Evolutionary conservation across 805 yeast species (phyloP), one percentile per base, ranked within the genome.

Genomic region (Candida broadrunensis): DNA sequence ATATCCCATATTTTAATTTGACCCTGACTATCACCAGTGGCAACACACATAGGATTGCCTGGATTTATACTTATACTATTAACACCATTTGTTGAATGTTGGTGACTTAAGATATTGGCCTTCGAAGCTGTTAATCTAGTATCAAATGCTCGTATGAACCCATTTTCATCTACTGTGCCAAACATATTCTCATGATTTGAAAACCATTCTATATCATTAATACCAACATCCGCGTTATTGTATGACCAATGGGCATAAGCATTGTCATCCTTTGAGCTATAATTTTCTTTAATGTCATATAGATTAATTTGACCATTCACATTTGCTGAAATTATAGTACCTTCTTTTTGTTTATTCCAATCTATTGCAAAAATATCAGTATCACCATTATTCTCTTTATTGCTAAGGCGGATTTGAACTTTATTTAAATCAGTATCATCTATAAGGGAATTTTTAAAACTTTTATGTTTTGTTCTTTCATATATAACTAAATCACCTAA

Each of bases 391-490:
- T 44, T 70, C 5, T 49, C 47, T 34, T 44, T 69, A 16, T 67
- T 67, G 5, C 52, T 49, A n/a, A 82, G 65, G 7, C 69, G 59
- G 13, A 81, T 65, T 41, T 85, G 84, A 4, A 80, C 81, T 48
- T 69, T 67, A 41, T 58, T 51, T 9, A 62, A 50, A n/a, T 56
- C 64, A 9, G 51, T 42, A 37, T 54, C 60, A 38, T 56, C 61
- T 18, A 48, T 50, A 32, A 55, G 39, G 23, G 52, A 47, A 33
- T 52, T 61, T 35, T 56, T 56, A 42, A 66, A 59, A 39, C 60
- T 65, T 14, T 72, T 55, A 58, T 88, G 95, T 56, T 87, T 88
- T 0, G 97, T 89, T 50, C 93, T 72, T 59, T 90, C 95, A 60
- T 82, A 87, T 3, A 90, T 63, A 38, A 73, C 78, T 11, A 83